phyloP scores from a whole-genome alignment of 1,139 yeast species.

The Zygosaccharomyces pseudobailii region DNA sequence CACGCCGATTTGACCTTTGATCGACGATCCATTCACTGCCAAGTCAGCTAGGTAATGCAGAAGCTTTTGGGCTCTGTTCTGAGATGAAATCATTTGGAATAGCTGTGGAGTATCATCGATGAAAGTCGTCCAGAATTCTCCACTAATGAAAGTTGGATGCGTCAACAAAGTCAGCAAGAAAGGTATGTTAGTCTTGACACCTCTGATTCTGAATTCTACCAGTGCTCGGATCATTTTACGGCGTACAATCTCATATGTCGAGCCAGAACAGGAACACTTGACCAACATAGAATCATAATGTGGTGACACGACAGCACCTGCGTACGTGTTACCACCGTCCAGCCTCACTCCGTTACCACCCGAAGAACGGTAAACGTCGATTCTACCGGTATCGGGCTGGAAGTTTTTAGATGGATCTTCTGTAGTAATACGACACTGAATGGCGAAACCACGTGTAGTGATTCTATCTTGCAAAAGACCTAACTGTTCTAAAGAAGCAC shows the following conservation, averaged over 20 bases:
- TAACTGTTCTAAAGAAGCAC: slow-evolving; percentile 86
- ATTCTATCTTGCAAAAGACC: slow-evolving; percentile 92
- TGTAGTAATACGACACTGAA: slow-evolving; percentile 98
- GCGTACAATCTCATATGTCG: slow-evolving; percentile 93
- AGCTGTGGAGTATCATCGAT: slow-evolving; percentile 96
- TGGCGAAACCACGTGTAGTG: slow-evolving; percentile 95
- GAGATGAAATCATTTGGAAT: slow-evolving; percentile 91
- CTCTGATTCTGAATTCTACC: slow-evolving; percentile 96
- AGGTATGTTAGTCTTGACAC: slow-evolving; percentile 97
- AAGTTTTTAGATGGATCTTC: slow-evolving; percentile 96
- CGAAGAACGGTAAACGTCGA: slow-evolving; percentile 95
- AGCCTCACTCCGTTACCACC: slow-evolving; percentile 99
- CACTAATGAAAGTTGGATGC: slow-evolving; percentile 80
- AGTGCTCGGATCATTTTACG: slow-evolving; percentile 96
- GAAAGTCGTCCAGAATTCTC: slow-evolving; percentile 97
- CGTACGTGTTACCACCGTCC: slow-evolving; percentile 98
- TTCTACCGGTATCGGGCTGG: slow-evolving; percentile 98
- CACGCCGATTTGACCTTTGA: slow-evolving; percentile 89
- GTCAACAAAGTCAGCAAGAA: slow-evolving; percentile 90
- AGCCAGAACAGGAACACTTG: slow-evolving; percentile 93
- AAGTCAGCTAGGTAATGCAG: slow-evolving; percentile 86
- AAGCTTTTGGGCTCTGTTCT: slow-evolving; percentile 93
- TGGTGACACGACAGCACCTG: slow-evolving; percentile 97
- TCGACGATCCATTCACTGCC: slow-evolving; percentile 91
- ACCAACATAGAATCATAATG: slow-evolving; percentile 98